phyloP scores from a whole-genome alignment of 768 basidiomycete genomes.

The Gyrodon lividus region DNA sequence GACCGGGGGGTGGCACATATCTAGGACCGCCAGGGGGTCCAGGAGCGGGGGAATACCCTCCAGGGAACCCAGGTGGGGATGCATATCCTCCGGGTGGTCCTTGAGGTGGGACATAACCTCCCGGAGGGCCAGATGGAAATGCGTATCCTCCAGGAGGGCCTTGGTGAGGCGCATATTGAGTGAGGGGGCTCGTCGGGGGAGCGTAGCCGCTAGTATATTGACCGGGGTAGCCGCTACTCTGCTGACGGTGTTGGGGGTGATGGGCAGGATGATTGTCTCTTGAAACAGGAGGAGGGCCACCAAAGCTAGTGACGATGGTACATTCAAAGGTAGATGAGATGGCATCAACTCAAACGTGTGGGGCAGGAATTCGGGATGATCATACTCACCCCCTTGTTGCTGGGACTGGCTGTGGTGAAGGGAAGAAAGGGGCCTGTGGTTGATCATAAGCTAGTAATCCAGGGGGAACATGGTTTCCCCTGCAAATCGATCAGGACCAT shows the following conservation, averaged over 20 bases:
- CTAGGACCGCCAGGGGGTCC: slow-evolving; percentile 13
- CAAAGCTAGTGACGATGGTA: not conserved
- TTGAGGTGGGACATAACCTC: slow-evolving; percentile 15
- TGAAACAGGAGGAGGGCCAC: slow-evolving; percentile 27
- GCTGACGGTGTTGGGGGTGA: slow-evolving; percentile 40
- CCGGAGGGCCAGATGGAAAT: slow-evolving; percentile 22
- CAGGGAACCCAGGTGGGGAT: slow-evolving; percentile 1
- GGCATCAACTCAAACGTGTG: not conserved
- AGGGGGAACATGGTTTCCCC: not conserved
- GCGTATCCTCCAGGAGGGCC: slow-evolving; percentile 22
- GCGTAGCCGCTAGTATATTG: slow-evolving; percentile 18
- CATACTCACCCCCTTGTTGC: slow-evolving; percentile 14
- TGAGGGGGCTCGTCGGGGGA: slow-evolving; percentile 9
- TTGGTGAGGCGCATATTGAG: slow-evolving; percentile 1
- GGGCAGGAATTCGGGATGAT: not conserved
- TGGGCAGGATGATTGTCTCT: slow-evolving; percentile 43
- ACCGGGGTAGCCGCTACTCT: slow-evolving; percentile 29
- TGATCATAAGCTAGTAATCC: slow-evolving; percentile 1
- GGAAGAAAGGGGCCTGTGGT: slow-evolving; percentile 1
- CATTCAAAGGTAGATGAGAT: not conserved
- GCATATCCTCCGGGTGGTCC: slow-evolving; percentile 6
- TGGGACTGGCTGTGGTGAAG: slow-evolving; percentile 1
- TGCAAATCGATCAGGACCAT: not conserved
- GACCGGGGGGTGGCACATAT: slow-evolving; percentile 1
- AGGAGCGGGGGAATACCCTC: slow-evolving; percentile 20